A percentile compares a stretch with the other conserved stretches of the same genome.
phyloP scores from a whole-genome alignment of 139 green algal genomes.

The Chlamydomonas applanata region DNA sequence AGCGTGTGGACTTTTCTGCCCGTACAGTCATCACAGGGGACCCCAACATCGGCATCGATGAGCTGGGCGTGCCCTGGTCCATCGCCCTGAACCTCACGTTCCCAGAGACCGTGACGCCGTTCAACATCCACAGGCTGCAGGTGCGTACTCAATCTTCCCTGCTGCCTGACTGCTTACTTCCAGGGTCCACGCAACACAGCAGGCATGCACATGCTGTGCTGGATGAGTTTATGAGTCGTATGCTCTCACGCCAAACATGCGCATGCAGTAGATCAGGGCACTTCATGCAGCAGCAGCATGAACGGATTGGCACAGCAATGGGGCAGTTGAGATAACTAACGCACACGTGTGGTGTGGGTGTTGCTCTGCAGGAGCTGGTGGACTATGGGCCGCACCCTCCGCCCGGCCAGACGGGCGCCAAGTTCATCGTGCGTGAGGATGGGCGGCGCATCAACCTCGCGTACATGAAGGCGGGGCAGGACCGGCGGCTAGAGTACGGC shows the following conservation, averaged over 20 bases:
- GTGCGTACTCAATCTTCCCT: background rate
- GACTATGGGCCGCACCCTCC: slow-evolving; percentile 94
- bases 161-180: too few relatives aligned
- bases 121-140: slow-evolving; percentile 71
- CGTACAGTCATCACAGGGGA: slow-evolving; percentile 96
- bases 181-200: too few relatives aligned
- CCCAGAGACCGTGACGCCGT: slow-evolving; percentile 89
- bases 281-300: too few relatives aligned
- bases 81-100: slow-evolving; percentile 99
- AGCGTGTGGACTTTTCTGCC: slow-evolving; percentile 99
- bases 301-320: too few relatives aligned
- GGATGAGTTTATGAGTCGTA: too few relatives aligned
- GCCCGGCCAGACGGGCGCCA: slow-evolving; percentile 91
- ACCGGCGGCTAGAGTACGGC: slow-evolving; percentile 41
- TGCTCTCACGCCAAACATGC: too few relatives aligned
- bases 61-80: slow-evolving; percentile 95
- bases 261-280: too few relatives aligned
- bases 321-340: too few relatives aligned
- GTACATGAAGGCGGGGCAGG: slow-evolving; percentile 60
- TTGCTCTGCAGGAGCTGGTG: slow-evolving; percentile 87
- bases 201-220: too few relatives aligned
- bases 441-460: slow-evolving; percentile 91
- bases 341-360: background rate
- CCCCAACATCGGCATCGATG: slow-evolving; percentile 96
- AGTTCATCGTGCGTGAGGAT: slow-evolving; percentile 96